A percentile compares a stretch with the other conserved stretches of the same genome.
phyloP scores from a whole-genome alignment of 2,329 filamentous ascomycete genomes.

The Colletotrichum sp. region DNA sequence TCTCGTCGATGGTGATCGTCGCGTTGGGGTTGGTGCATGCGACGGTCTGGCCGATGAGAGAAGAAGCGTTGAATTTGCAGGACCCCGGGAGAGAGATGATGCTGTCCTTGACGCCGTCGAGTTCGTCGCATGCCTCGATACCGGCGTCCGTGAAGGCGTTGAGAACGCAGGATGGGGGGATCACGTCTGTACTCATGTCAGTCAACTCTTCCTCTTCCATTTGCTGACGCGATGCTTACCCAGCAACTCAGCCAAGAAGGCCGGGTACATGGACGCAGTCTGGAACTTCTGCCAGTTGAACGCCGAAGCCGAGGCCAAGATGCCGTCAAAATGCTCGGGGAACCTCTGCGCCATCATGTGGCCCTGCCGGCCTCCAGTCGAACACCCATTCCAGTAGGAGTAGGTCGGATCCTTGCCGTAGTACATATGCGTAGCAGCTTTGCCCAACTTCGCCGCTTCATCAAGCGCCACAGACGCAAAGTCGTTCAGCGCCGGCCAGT shows the following conservation, averaged over 20 bases:
- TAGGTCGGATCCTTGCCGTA: conserved; percentile 44
- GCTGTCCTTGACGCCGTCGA: conserved; percentile 50
- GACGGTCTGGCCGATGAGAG: conserved; percentile 16
- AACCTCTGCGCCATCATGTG: conserved; percentile 57
- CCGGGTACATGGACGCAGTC: neutral
- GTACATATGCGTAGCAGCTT: conserved; percentile 48
- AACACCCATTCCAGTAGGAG: conserved; percentile 63
- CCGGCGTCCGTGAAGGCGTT: conserved; percentile 42
- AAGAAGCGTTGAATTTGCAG: neutral
- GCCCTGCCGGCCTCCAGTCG: conserved; percentile 63
- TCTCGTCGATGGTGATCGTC: neutral
- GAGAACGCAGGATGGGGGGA: conserved; percentile 1
- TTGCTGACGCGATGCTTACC: neutral
- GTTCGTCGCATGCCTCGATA: conserved; percentile 42
- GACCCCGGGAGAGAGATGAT: conserved; percentile 36
- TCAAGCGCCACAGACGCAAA: neutral
- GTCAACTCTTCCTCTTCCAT: neutral
- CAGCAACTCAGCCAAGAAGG: neutral
- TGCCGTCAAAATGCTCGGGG: conserved; percentile 61
- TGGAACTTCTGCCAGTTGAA: conserved; percentile 26
- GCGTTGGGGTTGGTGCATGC: conserved; percentile 21
- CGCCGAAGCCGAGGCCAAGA: conserved; percentile 53
- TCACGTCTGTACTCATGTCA: neutral
- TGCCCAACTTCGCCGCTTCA: conserved; percentile 36
- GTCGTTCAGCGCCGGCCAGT: neutral